These are phyloP conservation scores for Paraphoma sp. DNA, from an alignment of 2,329 filamentous ascomycete species.

Conservation along the genomic window DNA sequence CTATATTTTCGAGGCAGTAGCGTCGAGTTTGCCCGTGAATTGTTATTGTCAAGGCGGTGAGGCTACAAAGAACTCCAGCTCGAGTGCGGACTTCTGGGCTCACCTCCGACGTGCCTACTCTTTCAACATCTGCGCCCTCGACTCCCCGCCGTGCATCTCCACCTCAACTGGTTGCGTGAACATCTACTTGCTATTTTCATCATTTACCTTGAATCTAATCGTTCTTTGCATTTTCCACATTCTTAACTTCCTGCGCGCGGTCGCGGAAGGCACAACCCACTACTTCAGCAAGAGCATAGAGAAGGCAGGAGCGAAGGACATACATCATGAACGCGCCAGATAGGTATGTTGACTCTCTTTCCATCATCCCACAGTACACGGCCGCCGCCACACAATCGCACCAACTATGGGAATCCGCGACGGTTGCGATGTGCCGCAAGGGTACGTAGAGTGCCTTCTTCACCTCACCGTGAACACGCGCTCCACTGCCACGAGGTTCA, in stretches of 20 bases:
- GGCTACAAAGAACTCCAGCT: neutral
- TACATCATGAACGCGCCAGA: constrained; percentile 48
- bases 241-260: constrained; percentile 1
- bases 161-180: neutral
- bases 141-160: neutral
- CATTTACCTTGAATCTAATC: neutral
- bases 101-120: neutral
- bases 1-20: too few relatives aligned
- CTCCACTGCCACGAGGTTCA: neutral
- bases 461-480: neutral
- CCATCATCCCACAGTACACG: neutral
- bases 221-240: neutral
- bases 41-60: neutral
- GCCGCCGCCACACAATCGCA: constrained; percentile 9
- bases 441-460: constrained; percentile 9
- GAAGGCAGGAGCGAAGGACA: constrained; percentile 9
- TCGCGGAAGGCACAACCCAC: constrained; percentile 2
- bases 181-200: neutral
- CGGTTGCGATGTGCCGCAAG: constrained; percentile 1
- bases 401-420: neutral
- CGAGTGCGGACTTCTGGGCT: neutral
- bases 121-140: neutral
- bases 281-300: constrained; percentile 3
- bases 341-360: constrained; percentile 32
- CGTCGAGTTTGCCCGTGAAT: neutral